phyloP scores from a whole-genome alignment of 1,284 basidiomycete genomes.

The Sporisorium exsertum region DNA sequence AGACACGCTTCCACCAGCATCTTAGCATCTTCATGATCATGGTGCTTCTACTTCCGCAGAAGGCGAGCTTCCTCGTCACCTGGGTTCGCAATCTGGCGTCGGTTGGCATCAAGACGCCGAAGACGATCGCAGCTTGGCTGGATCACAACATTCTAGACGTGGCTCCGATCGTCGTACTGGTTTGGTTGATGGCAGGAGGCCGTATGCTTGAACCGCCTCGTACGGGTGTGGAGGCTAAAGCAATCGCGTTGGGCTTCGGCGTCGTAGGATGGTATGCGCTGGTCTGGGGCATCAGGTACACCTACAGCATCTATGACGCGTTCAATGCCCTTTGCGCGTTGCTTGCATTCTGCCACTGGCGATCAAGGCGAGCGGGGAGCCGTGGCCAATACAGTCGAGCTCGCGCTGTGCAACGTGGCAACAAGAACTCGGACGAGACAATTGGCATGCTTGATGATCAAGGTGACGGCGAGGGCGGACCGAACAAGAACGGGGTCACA shows the following conservation, averaged over 20 bases:
- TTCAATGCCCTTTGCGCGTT: slow-evolving; percentile 34
- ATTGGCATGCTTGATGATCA: slow-evolving; percentile 22
- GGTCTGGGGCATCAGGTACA: slow-evolving; percentile 52
- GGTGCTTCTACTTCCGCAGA: slow-evolving; percentile 86
- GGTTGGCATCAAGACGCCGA: slow-evolving; percentile 67
- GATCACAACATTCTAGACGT: slow-evolving; percentile 81
- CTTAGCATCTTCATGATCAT: slow-evolving; percentile 77
- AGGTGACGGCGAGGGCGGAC: neutral
- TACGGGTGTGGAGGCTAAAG: slow-evolving; percentile 17
- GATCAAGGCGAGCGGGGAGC: slow-evolving; percentile 21
- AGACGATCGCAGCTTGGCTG: slow-evolving; percentile 46
- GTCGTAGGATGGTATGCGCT: slow-evolving; percentile 37
- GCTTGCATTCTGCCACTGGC: slow-evolving; percentile 37
- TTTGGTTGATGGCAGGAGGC: slow-evolving; percentile 55
- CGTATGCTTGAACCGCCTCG: slow-evolving; percentile 39
- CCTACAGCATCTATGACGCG: slow-evolving; percentile 47
- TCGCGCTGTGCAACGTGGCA: neutral
- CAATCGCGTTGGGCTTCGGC: slow-evolving; percentile 28
- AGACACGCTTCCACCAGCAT: slow-evolving; percentile 72
- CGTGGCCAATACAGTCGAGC: neutral
- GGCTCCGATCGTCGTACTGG: slow-evolving; percentile 76
- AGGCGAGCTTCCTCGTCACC: slow-evolving; percentile 82
- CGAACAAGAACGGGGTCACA: neutral
- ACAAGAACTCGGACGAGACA: slow-evolving; percentile 29
- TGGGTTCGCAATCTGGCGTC: slow-evolving; percentile 82